Conservation (phyloP, 2,329 filamentous ascomycete genomes). For the Blastomyces emzantsi region DNA sequence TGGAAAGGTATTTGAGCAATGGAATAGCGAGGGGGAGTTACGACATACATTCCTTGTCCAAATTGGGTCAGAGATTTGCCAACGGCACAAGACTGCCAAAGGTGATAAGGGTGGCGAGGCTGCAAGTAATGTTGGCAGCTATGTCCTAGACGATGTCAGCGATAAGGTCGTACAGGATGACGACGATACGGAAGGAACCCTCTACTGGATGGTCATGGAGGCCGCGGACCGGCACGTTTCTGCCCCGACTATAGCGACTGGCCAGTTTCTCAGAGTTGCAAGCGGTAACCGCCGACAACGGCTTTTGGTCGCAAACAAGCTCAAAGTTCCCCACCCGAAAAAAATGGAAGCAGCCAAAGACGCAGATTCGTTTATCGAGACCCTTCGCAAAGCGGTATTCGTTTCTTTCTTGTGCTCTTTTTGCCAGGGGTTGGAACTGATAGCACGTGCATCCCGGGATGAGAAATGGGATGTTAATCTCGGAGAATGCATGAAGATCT, state of each 20-base stretch:
- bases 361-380: conserved; percentile 44
- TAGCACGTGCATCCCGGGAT: conserved; percentile 49
- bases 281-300: conserved; percentile 54
- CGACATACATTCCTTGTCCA: conserved; percentile 53
- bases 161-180: conserved; percentile 66
- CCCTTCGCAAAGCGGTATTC: conserved; percentile 54
- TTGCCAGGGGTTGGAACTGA: conserved; percentile 57
- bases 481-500: conserved; percentile 44
- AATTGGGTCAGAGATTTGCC: conserved; percentile 55
- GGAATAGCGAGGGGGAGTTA: conserved; percentile 52
- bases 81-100: conserved; percentile 38
- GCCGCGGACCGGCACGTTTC: conserved; percentile 54
- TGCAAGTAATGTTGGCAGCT: conserved; percentile 27
- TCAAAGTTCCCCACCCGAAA: conserved; percentile 35
- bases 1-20: conserved; percentile 49
- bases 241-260: conserved; percentile 53
- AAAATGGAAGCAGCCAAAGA: conserved; percentile 26
- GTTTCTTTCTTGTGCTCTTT: conserved; percentile 53
- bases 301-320: conserved; percentile 43
- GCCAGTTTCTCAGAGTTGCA: conserved; percentile 55
- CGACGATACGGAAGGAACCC: conserved; percentile 57
- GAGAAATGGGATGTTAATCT: conserved; percentile 49
- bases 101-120: conserved; percentile 29
- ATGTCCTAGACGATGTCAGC: conserved; percentile 53
- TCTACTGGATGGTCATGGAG: conserved; percentile 56